Percentiles rank a stretch among this genome's conserved stretches.
Conservation (phyloP, 768 basidiomycete genomes). For the Lentinula aciculospora region DNA sequence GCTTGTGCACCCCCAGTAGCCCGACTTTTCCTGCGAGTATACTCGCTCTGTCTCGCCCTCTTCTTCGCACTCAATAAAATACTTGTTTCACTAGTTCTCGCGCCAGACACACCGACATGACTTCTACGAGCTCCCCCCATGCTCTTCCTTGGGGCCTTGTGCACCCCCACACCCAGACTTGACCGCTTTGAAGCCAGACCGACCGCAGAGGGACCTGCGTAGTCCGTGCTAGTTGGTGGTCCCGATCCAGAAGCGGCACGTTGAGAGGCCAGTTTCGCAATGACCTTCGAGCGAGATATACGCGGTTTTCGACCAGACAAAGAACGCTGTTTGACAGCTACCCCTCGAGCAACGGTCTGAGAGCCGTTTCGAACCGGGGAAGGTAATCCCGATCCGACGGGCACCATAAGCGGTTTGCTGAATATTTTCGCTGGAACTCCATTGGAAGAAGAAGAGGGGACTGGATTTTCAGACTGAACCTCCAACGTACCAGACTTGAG, state of each 20-base stretch:
- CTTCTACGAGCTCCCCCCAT: conserved; percentile 20
- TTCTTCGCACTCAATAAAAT: conserved; percentile 65
- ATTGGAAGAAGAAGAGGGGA: not conserved
- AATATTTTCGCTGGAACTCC: conserved; percentile 36
- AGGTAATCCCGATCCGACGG: conserved; percentile 28
- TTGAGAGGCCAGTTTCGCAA: conserved; percentile 70
- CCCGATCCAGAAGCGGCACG: conserved; percentile 39
- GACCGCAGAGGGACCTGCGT: conserved; percentile 13
- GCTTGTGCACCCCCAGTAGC: conserved; percentile 11
- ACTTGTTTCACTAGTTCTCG: not conserved
- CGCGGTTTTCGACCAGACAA: conserved; percentile 58
- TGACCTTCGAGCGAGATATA: conserved; percentile 78
- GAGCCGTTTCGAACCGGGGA: conserved; percentile 23
- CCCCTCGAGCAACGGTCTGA: not conserved
- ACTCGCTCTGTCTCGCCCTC: conserved; percentile 72
- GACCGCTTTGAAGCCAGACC: conserved; percentile 32
- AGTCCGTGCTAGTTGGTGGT: not conserved
- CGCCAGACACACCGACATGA: conserved; percentile 26
- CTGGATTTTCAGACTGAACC: not conserved
- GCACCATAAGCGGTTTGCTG: conserved; percentile 40
- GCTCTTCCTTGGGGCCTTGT: conserved; percentile 32
- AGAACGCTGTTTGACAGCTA: conserved; percentile 18
- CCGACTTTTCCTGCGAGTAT: conserved; percentile 48
- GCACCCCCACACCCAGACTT: conserved; percentile 38
- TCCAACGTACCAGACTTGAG: not conserved